These are phyloP conservation scores for Fomitopsis betulina DNA, from an alignment of 1,284 basidiomycete species.

Conservation along the genomic window DNA sequence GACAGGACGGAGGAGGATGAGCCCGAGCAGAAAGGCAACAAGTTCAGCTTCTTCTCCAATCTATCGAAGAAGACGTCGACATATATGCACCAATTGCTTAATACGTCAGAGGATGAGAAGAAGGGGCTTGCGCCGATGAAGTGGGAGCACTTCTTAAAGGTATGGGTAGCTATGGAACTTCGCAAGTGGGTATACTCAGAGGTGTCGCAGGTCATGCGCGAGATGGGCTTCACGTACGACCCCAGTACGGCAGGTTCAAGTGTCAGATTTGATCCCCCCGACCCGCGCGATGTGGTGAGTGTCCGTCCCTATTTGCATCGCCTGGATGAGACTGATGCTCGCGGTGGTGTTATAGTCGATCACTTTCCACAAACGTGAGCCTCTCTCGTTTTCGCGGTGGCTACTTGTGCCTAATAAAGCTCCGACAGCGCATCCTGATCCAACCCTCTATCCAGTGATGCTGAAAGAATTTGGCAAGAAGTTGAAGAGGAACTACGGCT, in stretches of 20 bases:
- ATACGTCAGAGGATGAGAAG: constrained; percentile 50
- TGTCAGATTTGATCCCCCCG: constrained; percentile 74
- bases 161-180: constrained; percentile 15
- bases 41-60: constrained; percentile 49
- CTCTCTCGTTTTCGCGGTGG: background rate
- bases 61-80: constrained; percentile 54
- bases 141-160: constrained; percentile 67
- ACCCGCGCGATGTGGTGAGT: constrained; percentile 49
- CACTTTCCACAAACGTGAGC: constrained; percentile 70
- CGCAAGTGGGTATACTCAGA: background rate
- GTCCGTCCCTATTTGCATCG: background rate
- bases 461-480: constrained; percentile 54
- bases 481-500: constrained; percentile 62
- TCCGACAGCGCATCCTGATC: constrained; percentile 64
- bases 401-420: background rate
- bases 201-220: constrained; percentile 56
- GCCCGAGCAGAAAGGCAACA: constrained; percentile 27
- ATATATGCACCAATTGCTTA: constrained; percentile 62
- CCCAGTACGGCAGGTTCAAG: constrained; percentile 76
- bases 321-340: background rate
- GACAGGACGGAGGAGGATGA: constrained; percentile 27
- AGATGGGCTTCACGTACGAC: constrained; percentile 71
- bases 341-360: constrained; percentile 46
- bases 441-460: constrained; percentile 49
- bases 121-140: constrained; percentile 58